Evolutionary conservation across 2,329 filamentous ascomycete species (phyloP), one percentile per base, ranked within the genome.

Genomic region (Eurotiales sp.): DNA sequence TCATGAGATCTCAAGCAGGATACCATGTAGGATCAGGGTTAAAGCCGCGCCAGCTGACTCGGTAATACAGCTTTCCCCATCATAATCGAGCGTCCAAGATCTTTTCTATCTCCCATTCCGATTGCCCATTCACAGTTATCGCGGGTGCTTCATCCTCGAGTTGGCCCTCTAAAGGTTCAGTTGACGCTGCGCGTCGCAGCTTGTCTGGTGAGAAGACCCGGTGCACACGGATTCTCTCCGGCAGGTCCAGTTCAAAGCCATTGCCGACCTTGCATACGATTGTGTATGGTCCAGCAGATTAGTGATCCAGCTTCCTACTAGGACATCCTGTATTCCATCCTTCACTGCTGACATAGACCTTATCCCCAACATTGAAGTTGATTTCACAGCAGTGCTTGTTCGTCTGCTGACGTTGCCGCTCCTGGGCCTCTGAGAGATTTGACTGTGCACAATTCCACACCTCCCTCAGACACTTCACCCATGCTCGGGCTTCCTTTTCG

Each of bases 101-200:
- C n/a, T 51, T 19, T 15, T 55, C 51, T 3, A 57, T 47, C 12
- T 53, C 53, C 53, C 42, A 55, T 46, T 55, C 55, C 6, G 39
- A 4, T 14, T 50, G 22, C 3, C 27, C 37, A 32, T 50, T 42
- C 5, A 42, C 14, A 3, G 21, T 12, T 5, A 50, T n/a, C 17
- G 32, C 14, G 4, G 17, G 17, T 19, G 14, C 5, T 12, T 19
- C 21, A n/a, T 41, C 46, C 4, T 2, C 6, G 17, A 40, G 3
- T 14, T 52, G 34, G 4, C 36, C 52, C 14, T 29, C 22, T 11
- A 55, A 15, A 4, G 30, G 40, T 10, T 40, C 41, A 12, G 29
- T 42, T 8, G 22, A 12, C 15, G 37, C n/a, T 32, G 32, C 3
- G 11, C 25, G 22, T 2, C 40, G 27, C 12, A 55, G 41, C 25